Percentiles rank a stretch among this genome's conserved stretches.
phyloP scores from a whole-genome alignment of 2,329 filamentous ascomycete species.

The Talaromyces sp. region DNA sequence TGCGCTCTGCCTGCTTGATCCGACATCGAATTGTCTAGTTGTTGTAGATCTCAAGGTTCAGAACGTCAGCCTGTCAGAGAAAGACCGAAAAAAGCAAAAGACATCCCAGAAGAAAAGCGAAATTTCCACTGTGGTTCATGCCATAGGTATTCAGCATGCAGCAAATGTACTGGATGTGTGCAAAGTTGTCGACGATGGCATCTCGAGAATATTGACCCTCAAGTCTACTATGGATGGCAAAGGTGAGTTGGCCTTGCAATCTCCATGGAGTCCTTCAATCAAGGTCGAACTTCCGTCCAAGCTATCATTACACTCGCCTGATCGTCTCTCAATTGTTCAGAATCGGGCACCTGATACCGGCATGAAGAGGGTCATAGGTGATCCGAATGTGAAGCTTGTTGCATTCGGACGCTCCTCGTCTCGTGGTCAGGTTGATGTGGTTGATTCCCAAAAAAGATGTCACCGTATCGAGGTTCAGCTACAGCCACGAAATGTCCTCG shows the following conservation, averaged over 20 bases:
- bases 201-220: slow-evolving; percentile 67
- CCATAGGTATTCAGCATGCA: slow-evolving; percentile 53
- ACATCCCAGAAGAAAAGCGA: slow-evolving; percentile 23
- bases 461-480: slow-evolving; percentile 68
- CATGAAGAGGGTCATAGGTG: slow-evolving; percentile 44
- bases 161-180: slow-evolving; percentile 70
- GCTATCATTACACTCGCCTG: slow-evolving; percentile 58
- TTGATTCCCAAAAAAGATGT: slow-evolving; percentile 58
- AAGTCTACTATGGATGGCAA: slow-evolving; percentile 62
- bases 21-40: slow-evolving; percentile 63
- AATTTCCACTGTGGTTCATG: slow-evolving; percentile 32
- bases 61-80: slow-evolving; percentile 31
- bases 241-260: slow-evolving; percentile 67
- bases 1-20: slow-evolving; percentile 65
- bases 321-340: slow-evolving; percentile 52
- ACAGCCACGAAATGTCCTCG: slow-evolving; percentile 61
- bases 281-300: slow-evolving; percentile 59
- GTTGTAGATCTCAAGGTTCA: slow-evolving; percentile 62
- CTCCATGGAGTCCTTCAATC: slow-evolving; percentile 69
- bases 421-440: slow-evolving; percentile 61
- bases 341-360: slow-evolving; percentile 53
- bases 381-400: slow-evolving; percentile 42
- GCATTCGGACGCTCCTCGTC: slow-evolving; percentile 57
- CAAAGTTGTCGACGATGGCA: slow-evolving; percentile 62
- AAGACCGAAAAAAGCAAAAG: slow-evolving; percentile 28